These are phyloP conservation scores for Mortierella antarctica DNA, from an alignment of 192 early-diverging fungal species.

Conservation along the genomic window DNA sequence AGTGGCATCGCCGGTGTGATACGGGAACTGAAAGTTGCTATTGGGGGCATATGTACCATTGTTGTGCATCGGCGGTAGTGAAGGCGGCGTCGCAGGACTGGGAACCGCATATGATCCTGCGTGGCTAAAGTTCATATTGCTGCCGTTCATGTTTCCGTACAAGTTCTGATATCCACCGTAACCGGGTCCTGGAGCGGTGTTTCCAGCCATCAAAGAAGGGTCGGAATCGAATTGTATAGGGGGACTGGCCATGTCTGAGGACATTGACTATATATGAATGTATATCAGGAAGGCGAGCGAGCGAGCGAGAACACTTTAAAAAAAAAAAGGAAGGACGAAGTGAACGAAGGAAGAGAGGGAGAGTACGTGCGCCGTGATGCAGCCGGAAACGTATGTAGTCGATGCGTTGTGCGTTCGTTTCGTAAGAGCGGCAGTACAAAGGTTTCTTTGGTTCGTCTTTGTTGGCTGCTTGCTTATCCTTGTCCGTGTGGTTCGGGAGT, in stretches of 20 bases:
- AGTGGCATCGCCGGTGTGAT: slow-evolving; percentile 14
- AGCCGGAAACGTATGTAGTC: background rate
- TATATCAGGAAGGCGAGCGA: background rate
- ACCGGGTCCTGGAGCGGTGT: slow-evolving; percentile 20
- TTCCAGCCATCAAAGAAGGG: slow-evolving; percentile 31
- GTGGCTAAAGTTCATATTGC: slow-evolving; percentile 32
- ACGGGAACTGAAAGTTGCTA: slow-evolving; percentile 37
- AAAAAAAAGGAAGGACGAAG: background rate
- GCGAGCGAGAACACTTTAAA: background rate
- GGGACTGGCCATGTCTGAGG: slow-evolving; percentile 52
- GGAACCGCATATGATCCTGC: slow-evolving; percentile 23
- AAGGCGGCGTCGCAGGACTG: slow-evolving; percentile 27
- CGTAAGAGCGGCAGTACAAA: background rate
- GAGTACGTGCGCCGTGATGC: background rate
- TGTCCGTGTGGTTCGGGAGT: background rate
- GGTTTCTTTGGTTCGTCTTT: background rate
- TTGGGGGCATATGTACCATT: slow-evolving; percentile 14
- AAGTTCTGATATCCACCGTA: slow-evolving; percentile 36
- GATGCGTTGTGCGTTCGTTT: background rate
- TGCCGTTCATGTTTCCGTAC: slow-evolving; percentile 32
- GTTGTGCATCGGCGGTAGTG: slow-evolving; percentile 41
- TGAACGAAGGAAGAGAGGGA: background rate
- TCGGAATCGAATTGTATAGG: slow-evolving; percentile 50
- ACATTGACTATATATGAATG: slow-evolving; percentile 19
- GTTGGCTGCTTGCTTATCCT: background rate